Base-by-base conservation (phyloP, 768 basidiomycete species). In the Tylopilus intermedius region DNA sequence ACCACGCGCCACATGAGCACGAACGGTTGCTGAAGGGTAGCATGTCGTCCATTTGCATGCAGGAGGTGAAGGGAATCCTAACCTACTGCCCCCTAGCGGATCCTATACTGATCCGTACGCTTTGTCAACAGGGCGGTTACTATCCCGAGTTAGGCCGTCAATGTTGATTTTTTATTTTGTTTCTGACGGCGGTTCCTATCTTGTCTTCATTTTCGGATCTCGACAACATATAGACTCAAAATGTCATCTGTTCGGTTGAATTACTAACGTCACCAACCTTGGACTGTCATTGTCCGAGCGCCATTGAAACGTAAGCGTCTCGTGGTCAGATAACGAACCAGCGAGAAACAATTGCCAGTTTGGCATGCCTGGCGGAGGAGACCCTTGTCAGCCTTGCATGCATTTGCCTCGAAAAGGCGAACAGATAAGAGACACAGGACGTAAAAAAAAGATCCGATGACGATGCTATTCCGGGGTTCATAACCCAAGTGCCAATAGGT, bases 191-290 rank as follows among this genome's bases (percentile, higher is more conserved):
- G 30, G 43, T 38, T 27, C 49, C 51, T 41, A 55, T 41, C 14
- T 15, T 32, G 30, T 44, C 21, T 58, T 59, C 66, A 64, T 67
- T 54, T 62, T 65, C 63, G 60, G 45, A 52, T 49, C 38, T 54
- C 49, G 55, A 59, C 45, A 24, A 37, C 29, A 39, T 10, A 39
- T 10, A 39, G 44, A 37, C 18, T 15, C 50, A 50, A 54, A 57
- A 43, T 56, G 35, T 51, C 42, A 42, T 54, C 26, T 43, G 51
- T 15, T 51, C 49, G 56, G 38, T 57, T 48, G 49, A 41, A 57
- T 43, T 55, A 57, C 40, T 54, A 7, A 59, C 53, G 52, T 53
- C 45, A 58, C 45, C 26, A 48, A 43, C 49, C 45, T 46, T 43
- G 53, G 15, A 57, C 46, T 27, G 41, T 42, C n/a, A 47, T 47